Percentiles rank a stretch among this genome's conserved stretches.
Conservation (phyloP, 1,284 basidiomycete genomes). For the Cryptococcus sp. region DNA sequence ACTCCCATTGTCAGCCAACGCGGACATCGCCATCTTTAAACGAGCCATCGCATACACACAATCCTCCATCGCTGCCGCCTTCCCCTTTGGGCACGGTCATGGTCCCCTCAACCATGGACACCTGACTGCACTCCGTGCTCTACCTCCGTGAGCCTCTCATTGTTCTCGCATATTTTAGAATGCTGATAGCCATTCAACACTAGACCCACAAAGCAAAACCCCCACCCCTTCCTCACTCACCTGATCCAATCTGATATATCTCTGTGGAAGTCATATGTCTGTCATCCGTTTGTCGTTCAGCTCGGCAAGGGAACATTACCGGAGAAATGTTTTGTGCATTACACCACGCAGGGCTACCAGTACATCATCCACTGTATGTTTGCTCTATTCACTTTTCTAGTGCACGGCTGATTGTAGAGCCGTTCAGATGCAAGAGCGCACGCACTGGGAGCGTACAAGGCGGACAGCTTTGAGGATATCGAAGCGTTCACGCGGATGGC, state of each 20-base stretch:
- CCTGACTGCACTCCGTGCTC: slow-evolving; percentile 53
- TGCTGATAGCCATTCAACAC: neutral
- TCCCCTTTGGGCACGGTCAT: slow-evolving; percentile 68
- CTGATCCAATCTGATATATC: slow-evolving; percentile 60
- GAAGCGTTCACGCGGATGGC: slow-evolving; percentile 64
- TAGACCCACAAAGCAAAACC: slow-evolving; percentile 62
- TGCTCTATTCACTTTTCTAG: no score
- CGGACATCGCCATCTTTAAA: slow-evolving; percentile 20
- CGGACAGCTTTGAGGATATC: slow-evolving; percentile 63
- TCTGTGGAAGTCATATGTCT: slow-evolving; percentile 71
- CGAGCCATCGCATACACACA: slow-evolving; percentile 70
- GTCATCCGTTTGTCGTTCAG: slow-evolving; percentile 76
- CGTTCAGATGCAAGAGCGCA: slow-evolving; percentile 52
- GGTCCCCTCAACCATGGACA: slow-evolving; percentile 88
- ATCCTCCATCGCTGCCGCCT: slow-evolving; percentile 68
- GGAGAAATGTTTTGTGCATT: slow-evolving; percentile 69
- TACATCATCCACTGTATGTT: slow-evolving; percentile 52
- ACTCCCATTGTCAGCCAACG: neutral
- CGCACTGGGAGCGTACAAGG: slow-evolving; percentile 71
- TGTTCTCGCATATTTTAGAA: neutral
- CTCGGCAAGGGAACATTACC: slow-evolving; percentile 70
- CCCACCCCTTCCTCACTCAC: slow-evolving; percentile 64
- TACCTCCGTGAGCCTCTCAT: slow-evolving; percentile 59
- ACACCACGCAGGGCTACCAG: slow-evolving; percentile 64
- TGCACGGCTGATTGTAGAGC: neutral